These are phyloP conservation scores for Wickerhamiella musiphila DNA, from an alignment of 805 yeast genomes.

Conservation along the genomic window DNA sequence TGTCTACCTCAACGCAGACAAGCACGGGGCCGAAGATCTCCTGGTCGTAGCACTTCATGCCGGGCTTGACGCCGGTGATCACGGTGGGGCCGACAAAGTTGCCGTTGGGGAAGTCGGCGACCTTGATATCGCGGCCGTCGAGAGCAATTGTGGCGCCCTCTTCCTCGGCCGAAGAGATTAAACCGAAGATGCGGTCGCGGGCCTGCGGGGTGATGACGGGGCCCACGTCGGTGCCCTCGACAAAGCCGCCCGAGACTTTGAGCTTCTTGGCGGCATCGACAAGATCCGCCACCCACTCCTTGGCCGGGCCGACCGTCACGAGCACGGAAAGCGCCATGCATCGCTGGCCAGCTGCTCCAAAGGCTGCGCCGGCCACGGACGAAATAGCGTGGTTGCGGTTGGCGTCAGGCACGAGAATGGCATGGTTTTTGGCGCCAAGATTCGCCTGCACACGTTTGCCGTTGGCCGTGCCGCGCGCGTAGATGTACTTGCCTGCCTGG, in stretches of 20 bases:
- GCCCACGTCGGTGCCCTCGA: constrained; percentile 44
- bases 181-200: constrained; percentile 34
- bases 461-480: constrained; percentile 43
- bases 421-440: constrained; percentile 66
- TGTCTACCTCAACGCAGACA: constrained; percentile 40
- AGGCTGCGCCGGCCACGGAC: constrained; percentile 57
- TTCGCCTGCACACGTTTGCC: constrained; percentile 68
- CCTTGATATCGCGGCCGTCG: constrained; percentile 41
- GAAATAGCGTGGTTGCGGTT: constrained; percentile 44
- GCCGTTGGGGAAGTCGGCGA: constrained; percentile 37
- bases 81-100: constrained; percentile 62
- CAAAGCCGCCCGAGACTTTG: constrained; percentile 51
- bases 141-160: constrained; percentile 46
- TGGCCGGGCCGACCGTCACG: constrained; percentile 52
- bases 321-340: constrained; percentile 65
- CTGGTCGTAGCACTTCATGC: constrained; percentile 55
- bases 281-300: constrained; percentile 45
- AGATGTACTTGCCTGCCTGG: constrained; percentile 59
- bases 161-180: constrained; percentile 39
- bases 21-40: constrained; percentile 69
- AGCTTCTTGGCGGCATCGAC: constrained; percentile 39
- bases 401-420: constrained; percentile 58
- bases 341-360: constrained; percentile 75
- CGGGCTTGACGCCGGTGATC: constrained; percentile 41
- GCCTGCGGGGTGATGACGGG: constrained; percentile 53